phyloP scores from a whole-genome alignment of 345 rosid genomes.

The Excoecaria cochinchinensis region DNA sequence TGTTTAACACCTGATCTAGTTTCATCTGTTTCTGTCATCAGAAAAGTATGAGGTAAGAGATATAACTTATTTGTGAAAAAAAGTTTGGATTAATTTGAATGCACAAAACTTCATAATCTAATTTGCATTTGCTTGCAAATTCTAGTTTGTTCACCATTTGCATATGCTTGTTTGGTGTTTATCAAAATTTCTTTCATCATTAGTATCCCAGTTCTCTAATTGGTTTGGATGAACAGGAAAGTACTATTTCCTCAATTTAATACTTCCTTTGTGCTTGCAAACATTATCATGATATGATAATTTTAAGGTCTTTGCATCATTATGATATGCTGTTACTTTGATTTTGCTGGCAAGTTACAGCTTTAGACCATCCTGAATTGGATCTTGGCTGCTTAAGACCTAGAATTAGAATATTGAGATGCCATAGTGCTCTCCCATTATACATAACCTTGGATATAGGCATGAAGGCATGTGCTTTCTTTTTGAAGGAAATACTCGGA shows the following conservation, averaged over 20 bases:
- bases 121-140: too few relatives aligned
- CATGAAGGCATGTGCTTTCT: neutral
- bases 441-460: neutral
- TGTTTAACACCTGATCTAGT: neutral
- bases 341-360: neutral
- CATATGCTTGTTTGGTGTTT: too few relatives aligned
- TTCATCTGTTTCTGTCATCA: neutral
- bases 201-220: too few relatives aligned
- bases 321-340: neutral
- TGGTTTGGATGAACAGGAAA: too few relatives aligned
- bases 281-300: too few relatives aligned
- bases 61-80: neutral
- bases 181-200: too few relatives aligned
- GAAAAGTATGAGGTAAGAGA: neutral
- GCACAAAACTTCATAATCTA: too few relatives aligned
- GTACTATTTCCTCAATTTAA: too few relatives aligned
- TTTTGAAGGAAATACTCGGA: too few relatives aligned
- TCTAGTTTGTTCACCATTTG: too few relatives aligned
- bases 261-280: too few relatives aligned
- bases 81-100: too few relatives aligned
- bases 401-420: neutral
- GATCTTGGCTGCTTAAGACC: neutral
- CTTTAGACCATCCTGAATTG: neutral
- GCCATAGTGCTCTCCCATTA: neutral
- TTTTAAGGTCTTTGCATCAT: neutral